Conservation (phyloP, 441 rosid species). For the Syzygium syzygioides region DNA sequence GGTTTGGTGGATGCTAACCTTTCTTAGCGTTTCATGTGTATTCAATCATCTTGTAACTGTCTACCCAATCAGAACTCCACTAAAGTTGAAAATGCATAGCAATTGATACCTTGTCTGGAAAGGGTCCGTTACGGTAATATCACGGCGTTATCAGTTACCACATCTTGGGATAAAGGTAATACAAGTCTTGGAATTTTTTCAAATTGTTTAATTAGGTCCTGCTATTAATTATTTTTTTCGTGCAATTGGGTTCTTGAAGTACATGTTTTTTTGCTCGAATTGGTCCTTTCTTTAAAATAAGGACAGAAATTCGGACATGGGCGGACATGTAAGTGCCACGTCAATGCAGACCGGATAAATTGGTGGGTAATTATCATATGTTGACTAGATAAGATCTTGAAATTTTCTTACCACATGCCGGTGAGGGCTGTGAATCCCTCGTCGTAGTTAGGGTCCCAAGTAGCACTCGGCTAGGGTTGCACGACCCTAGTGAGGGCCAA, state of each 20-base stretch:
- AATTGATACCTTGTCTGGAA: background rate
- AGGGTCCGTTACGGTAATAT: background rate
- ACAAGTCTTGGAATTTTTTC: background rate
- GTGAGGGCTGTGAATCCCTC: too few relatives aligned
- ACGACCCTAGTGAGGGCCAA: too few relatives aligned
- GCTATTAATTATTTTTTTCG: background rate
- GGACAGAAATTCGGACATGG: background rate
- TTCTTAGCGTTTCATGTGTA: background rate
- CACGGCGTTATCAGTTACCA: too few relatives aligned
- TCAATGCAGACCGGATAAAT: background rate
- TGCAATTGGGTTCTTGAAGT: background rate
- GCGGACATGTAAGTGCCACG: background rate
- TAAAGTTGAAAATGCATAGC: background rate
- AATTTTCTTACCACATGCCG: too few relatives aligned
- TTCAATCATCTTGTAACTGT: background rate
- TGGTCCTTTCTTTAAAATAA: background rate
- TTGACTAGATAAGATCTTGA: background rate
- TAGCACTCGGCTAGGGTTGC: too few relatives aligned
- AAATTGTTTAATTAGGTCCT: background rate
- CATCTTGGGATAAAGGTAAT: background rate
- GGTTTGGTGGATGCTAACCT: background rate
- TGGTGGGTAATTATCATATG: background rate
- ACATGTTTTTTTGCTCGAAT: background rate
- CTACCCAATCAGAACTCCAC: background rate
- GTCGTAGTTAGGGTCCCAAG: too few relatives aligned